phyloP scores from a whole-genome alignment of 2,329 filamentous ascomycete genomes.

The Alternaria brassicae region DNA sequence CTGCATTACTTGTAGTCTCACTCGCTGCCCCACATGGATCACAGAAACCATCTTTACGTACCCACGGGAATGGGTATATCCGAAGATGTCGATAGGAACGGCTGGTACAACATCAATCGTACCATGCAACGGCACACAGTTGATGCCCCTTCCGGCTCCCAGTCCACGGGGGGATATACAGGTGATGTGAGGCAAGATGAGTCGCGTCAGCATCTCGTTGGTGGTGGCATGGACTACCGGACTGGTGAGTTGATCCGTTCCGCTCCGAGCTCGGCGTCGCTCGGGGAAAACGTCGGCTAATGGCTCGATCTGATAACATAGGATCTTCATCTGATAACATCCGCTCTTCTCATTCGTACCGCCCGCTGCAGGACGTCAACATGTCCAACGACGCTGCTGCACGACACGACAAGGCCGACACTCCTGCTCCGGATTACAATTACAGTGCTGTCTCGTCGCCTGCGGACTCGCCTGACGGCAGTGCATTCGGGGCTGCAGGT shows the following conservation, averaged over 20 bases:
- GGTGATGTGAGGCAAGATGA: too few species aligned
- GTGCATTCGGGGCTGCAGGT: slow-evolving; percentile 16
- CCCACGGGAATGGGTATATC: too few species aligned
- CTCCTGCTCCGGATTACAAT: slow-evolving; percentile 12
- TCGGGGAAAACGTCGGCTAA: slow-evolving; percentile 15
- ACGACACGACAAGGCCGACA: slow-evolving; percentile 17
- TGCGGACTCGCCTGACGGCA: not conserved
- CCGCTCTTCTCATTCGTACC: slow-evolving; percentile 15
- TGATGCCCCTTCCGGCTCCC: not conserved
- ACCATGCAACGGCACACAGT: too few species aligned
- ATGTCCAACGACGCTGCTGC: slow-evolving; percentile 28
- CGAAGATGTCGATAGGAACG: not conserved
- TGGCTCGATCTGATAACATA: slow-evolving; percentile 39
- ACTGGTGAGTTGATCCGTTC: slow-evolving; percentile 9
- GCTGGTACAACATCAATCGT: not conserved
- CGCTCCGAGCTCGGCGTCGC: slow-evolving; percentile 29
- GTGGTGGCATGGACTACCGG: not conserved
- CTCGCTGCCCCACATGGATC: not conserved
- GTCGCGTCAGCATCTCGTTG: too few species aligned
- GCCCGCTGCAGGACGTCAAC: slow-evolving; percentile 14
- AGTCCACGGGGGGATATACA: not conserved
- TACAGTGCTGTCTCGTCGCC: slow-evolving; percentile 14
- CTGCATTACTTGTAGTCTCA: not conserved
- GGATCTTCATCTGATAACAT: slow-evolving; percentile 29
- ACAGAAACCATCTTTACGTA: not conserved